Conservation (phyloP, 2,329 filamentous ascomycete genomes). For the Colletotrichum coccodes region DNA sequence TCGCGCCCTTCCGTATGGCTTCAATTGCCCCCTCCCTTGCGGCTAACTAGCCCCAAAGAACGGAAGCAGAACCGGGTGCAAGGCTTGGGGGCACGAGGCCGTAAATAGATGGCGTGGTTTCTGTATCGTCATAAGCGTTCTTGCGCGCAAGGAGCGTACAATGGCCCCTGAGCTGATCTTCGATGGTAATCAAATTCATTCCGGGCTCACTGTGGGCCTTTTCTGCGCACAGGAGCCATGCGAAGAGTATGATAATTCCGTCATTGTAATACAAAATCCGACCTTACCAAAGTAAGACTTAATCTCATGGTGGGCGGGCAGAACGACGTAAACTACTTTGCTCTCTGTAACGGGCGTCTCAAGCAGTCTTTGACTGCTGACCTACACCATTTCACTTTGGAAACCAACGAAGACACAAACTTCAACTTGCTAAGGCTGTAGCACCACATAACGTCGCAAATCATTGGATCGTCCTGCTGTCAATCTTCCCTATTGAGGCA, state of each 20-base stretch:
- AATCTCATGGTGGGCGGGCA: slow-evolving; percentile 33
- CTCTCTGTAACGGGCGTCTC: slow-evolving; percentile 34
- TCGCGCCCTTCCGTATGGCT: slow-evolving; percentile 48
- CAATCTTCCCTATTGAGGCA: slow-evolving; percentile 42
- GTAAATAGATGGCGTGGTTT: slow-evolving; percentile 45
- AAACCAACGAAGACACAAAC: slow-evolving; percentile 22
- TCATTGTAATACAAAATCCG: slow-evolving; percentile 35
- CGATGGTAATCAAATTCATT: slow-evolving; percentile 41
- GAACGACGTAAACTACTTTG: slow-evolving; percentile 17
- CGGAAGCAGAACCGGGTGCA: not conserved
- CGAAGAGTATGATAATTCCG: slow-evolving; percentile 39
- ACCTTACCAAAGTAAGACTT: slow-evolving; percentile 42
- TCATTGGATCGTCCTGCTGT: slow-evolving; percentile 35
- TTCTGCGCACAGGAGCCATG: slow-evolving; percentile 37
- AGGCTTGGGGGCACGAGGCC: slow-evolving; percentile 16
- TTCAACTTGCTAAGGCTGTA: not conserved
- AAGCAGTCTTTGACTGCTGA: slow-evolving; percentile 32
- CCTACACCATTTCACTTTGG: slow-evolving; percentile 38
- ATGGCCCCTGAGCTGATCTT: slow-evolving; percentile 47
- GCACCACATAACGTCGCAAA: not conserved
- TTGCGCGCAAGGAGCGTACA: slow-evolving; percentile 33
- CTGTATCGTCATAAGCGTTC: slow-evolving; percentile 37
- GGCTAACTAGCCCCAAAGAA: slow-evolving; percentile 39
- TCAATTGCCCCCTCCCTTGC: slow-evolving; percentile 49
- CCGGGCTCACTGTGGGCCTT: slow-evolving; percentile 43